Evolutionary conservation across 2,329 filamentous ascomycete genomes (phyloP).

Genomic region (Colletotrichum sojae): DNA sequence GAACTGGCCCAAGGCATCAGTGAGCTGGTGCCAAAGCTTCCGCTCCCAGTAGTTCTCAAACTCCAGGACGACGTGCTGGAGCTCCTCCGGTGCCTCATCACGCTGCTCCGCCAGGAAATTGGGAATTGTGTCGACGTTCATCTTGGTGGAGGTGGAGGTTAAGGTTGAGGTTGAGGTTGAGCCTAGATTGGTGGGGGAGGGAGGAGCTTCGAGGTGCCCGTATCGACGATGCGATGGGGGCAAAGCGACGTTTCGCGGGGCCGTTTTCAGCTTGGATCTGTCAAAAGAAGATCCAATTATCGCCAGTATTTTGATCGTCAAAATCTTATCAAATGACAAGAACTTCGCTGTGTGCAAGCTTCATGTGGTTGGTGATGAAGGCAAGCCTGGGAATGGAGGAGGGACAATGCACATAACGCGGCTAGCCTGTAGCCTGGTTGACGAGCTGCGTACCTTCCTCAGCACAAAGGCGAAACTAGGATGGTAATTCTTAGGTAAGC

Average conservation of each 20-base stretch:
- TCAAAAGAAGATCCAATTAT: too few species aligned
- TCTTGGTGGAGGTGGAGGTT: slow-evolving; percentile 53
- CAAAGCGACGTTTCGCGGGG: not conserved
- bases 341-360: slow-evolving; percentile 16
- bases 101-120: slow-evolving; percentile 94
- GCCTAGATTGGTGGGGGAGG: slow-evolving; percentile 11
- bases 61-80: slow-evolving; percentile 88
- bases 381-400: slow-evolving; percentile 36
- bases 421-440: slow-evolving; percentile 56
- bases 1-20: slow-evolving; percentile 88
- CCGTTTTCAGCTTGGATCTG: not conserved
- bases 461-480: too few species aligned
- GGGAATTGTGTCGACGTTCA: slow-evolving; percentile 90
- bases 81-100: slow-evolving; percentile 87
- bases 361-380: slow-evolving; percentile 18
- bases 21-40: slow-evolving; percentile 99
- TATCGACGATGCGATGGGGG: slow-evolving; percentile 11
- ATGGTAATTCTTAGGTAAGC: too few species aligned
- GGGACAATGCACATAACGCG: slow-evolving; percentile 48
- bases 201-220: slow-evolving; percentile 30
- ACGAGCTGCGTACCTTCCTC: slow-evolving; percentile 15
- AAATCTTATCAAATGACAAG: slow-evolving; percentile 1
- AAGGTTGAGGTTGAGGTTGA: slow-evolving; percentile 18
- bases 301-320: not conserved
- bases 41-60: slow-evolving; percentile 99